Evolutionary conservation across 305 asterid genomes (phyloP).

Genomic region (Solanum hybrid): DNA sequence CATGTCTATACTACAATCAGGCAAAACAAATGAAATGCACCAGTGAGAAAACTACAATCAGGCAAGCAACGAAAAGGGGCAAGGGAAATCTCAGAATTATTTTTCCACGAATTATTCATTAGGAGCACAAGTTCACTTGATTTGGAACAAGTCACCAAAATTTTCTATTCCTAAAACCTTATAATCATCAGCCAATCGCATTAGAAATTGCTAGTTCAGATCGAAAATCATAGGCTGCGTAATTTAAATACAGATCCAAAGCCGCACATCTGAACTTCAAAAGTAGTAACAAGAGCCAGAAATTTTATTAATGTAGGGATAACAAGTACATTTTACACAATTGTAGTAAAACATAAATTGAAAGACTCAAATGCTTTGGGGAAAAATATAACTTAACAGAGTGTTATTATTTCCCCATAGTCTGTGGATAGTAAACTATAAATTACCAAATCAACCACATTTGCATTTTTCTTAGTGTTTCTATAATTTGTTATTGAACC

Average conservation of each 20-base stretch:
- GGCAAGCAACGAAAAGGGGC: no score
- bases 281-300: not conserved
- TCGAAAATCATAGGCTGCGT: no score
- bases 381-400: not conserved
- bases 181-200: not conserved
- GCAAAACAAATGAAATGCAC: no score
- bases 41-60: no score
- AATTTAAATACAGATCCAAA: no score
- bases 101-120: no score
- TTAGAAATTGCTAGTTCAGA: not conserved
- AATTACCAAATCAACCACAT: constrained; percentile 18
- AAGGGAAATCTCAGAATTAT: no score
- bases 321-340: not conserved
- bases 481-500: not conserved
- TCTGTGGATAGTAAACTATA: constrained; percentile 23
- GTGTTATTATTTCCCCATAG: not conserved
- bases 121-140: not conserved
- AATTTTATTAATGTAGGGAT: no score
- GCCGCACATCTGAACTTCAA: not conserved
- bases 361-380: not conserved
- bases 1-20: no score
- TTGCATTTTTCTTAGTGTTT: constrained; percentile 6
- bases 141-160: not conserved
- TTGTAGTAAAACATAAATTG: not conserved
- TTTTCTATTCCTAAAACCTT: not conserved